Conservation (phyloP, 2,329 filamentous ascomycete species). For the Exophiala oligosperma region DNA sequence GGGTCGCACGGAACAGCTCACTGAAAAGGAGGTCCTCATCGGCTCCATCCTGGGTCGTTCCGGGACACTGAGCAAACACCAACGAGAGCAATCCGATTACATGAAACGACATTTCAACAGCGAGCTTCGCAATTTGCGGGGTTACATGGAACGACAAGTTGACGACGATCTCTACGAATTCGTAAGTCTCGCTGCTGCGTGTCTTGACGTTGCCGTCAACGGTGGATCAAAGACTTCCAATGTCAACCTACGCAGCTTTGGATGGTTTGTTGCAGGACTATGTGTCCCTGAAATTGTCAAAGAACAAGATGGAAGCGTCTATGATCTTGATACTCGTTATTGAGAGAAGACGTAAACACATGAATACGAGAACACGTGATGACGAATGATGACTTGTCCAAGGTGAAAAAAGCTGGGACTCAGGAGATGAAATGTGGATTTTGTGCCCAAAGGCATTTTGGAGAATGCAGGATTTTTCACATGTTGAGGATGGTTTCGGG, state of each 20-base stretch:
- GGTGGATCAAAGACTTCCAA: neutral
- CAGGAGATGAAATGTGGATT: no score
- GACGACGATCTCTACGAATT: constrained; percentile 4
- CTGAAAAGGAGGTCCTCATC: constrained; percentile 57
- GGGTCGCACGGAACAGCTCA: constrained; percentile 43
- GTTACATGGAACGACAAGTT: constrained; percentile 5
- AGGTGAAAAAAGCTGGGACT: no score
- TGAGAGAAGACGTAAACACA: neutral
- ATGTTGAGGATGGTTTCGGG: no score
- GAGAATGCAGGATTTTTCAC: no score
- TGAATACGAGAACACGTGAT: neutral
- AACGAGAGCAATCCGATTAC: constrained; percentile 42
- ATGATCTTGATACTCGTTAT: neutral
- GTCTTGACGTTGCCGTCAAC: constrained; percentile 7
- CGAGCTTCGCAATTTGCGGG: constrained; percentile 34
- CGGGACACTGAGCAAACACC: constrained; percentile 37
- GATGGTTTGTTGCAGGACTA: constrained; percentile 18
- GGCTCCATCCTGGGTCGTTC: constrained; percentile 57
- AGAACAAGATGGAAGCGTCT: constrained; percentile 1
- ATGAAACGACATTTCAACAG: constrained; percentile 43
- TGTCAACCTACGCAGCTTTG: constrained; percentile 14
- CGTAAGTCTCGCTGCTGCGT: constrained; percentile 10
- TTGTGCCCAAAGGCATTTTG: no score
- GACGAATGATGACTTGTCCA: no score
- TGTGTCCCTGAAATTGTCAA: constrained; percentile 23